Evolutionary conservation across 1,284 basidiomycete species (phyloP), one percentile per base, ranked within the genome.

Genomic region (Cyathus pygmaeus): DNA sequence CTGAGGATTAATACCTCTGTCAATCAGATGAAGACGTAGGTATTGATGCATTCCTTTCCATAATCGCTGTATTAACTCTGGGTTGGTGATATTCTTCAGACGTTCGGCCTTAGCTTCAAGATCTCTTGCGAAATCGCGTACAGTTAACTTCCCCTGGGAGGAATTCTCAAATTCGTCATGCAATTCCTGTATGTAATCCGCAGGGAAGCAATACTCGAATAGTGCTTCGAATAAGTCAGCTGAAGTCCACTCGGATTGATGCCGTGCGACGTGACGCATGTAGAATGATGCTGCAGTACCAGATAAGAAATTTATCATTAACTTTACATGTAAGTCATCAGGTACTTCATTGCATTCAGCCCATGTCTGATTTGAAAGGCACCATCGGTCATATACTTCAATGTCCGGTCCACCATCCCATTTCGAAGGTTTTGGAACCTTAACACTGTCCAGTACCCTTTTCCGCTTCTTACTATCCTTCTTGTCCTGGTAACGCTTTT

Each of bases 201-300:
- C 6, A 21, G n/a, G 44, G 24, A 46, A 46, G 24, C 44, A 46
- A 46, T 46, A 46, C 19, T 26, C 24, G 44, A 46, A 46, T 7
- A 46, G 44, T 9, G n/a, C 44, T 26, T 46, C 44, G n/a, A 21
- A n/a, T n/a, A 46, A n/a, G 24, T n/a, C 19, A 21, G 7, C 24
- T 46, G 44, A 46, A 46, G 44, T 46, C 44, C 44, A 46, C 15
- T 46, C n/a, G n/a, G 19, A 21, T 46, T 2, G 33, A 26, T 51
- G n/a, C 2, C 23, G 4, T 11, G 44, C 53, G 4, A 60, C 33
- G 24, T 60, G 53, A 24, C 51, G 31, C 59, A 60, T 56, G 30
- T 51, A 56, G 39, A 60, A 60, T 30, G 29, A 17, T 21, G 46
- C 27, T 3, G 59, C 59, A 29, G 51, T 60, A 26, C 55, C 39